A percentile compares a stretch with the other conserved stretches of the same genome.
Conservation (phyloP, 208 protist genomes). For the Acanthamoeba triangularis region DNA sequence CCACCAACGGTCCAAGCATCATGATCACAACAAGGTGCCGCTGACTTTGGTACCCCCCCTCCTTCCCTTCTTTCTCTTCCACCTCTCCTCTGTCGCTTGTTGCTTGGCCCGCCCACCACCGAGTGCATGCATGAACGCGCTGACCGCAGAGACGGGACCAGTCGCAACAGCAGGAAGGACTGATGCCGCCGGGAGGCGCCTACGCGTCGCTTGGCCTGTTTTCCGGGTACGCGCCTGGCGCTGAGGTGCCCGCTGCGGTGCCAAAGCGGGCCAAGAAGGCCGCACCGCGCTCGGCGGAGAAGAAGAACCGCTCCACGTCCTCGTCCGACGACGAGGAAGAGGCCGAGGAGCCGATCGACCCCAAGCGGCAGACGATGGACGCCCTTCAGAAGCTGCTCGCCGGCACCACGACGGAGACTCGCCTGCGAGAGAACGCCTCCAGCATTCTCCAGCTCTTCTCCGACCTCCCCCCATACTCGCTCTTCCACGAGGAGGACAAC, state of each 20-base stretch:
- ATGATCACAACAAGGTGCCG: neutral
- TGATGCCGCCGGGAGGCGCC: neutral
- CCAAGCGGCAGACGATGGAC: slow-evolving; percentile 27
- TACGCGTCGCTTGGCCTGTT: neutral
- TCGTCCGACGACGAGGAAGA: slow-evolving; percentile 9
- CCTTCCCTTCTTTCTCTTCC: neutral
- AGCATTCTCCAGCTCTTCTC: slow-evolving; percentile 42
- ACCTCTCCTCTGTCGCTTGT: no score
- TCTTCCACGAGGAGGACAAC: slow-evolving; percentile 30
- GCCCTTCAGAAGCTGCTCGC: neutral
- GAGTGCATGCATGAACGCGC: no score
- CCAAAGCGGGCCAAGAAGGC: neutral
- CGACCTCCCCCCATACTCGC: neutral
- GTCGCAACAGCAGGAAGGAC: neutral
- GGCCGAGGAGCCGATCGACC: neutral
- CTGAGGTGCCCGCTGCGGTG: neutral
- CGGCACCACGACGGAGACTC: neutral
- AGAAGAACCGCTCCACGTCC: neutral
- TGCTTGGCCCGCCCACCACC: no score
- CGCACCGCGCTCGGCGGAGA: neutral
- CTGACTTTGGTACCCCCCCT: neutral
- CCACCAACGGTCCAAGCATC: neutral
- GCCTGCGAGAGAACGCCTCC: slow-evolving; percentile 22
- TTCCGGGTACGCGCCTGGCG: neutral
- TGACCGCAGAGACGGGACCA: no score